Base-by-base conservation (phyloP, 2,329 filamentous ascomycete species). In the Colletotrichum gloeosporioides region DNA sequence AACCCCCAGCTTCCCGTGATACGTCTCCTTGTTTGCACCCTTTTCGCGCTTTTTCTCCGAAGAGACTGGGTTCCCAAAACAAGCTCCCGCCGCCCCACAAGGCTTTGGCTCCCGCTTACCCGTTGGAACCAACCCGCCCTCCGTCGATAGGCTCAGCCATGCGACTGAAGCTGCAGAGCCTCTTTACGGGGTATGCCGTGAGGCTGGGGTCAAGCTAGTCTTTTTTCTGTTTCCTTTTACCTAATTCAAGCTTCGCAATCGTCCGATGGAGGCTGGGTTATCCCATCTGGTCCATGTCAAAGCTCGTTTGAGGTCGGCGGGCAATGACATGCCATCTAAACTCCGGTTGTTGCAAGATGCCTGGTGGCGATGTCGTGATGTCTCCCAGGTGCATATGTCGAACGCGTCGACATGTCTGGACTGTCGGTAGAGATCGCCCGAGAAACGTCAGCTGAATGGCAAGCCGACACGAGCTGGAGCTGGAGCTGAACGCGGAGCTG, bases 171-270 rank as follows among this genome's bases (percentile, higher is more conserved):
- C 32, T 27, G 27, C 34, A 63, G 57, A 62, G 32, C 68, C 36
- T n/a, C 36, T 25, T 53, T 49, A 31, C 34, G 25, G 68, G 36
- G 25, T 16, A 8, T 22, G 32, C 22, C 55, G 12, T 61, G 32
- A 49, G 32, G 53, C 53, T 61, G 55, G 31, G 16, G 53, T 25
- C 22, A 18, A 27, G 22, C 67, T 61, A 69, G 67, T 69, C 27
- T 27, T 6, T 34, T 69, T 31, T 32, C n/a, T 61, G 53, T 39
- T 61, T 29, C 8, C 67, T 59, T 61, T 69, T 69, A 69, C 67
- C 67, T 69, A 69, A 69, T 61, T 69, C 55, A 69, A 69, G 55
- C 67, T 69, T 69, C 55, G 67, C 55, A 36, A 61, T 69, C 67
- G 53, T 69, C 55, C 67, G 67, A 69, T 69, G 27, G 67, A 22